Evolutionary conservation across 371 early-diverging fungal species (phyloP).

Genomic region (Mortierella sp.): DNA sequence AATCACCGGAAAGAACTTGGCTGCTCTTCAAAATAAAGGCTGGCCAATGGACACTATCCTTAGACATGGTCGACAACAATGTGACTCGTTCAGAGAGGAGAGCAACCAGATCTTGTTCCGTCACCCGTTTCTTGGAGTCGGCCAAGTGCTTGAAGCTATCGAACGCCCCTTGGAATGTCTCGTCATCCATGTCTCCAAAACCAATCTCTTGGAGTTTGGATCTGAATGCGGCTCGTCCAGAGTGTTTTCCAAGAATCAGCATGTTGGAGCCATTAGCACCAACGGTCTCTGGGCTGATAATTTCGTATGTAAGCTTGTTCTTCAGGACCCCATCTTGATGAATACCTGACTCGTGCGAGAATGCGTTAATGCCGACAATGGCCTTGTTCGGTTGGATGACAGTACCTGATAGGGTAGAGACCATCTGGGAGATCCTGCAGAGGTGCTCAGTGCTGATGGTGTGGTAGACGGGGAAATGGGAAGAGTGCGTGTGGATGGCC

Average conservation of each 20-base stretch:
- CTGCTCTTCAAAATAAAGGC: conserved; percentile 68
- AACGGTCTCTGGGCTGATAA: conserved; percentile 91
- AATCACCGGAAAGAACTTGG: conserved; percentile 82
- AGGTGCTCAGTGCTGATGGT: conserved; percentile 89
- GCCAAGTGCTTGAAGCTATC: conserved; percentile 89
- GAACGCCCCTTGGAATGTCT: conserved; percentile 84
- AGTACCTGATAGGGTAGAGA: conserved; percentile 90
- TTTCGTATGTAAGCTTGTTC: conserved; percentile 94
- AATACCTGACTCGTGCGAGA: conserved; percentile 96
- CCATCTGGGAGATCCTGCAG: conserved; percentile 88
- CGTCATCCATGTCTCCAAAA: conserved; percentile 68
- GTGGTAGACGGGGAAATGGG: conserved; percentile 84
- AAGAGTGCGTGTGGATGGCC: conserved; percentile 92
- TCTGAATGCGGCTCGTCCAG: conserved; percentile 94
- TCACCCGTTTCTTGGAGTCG: conserved; percentile 91
- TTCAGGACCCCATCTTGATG: conserved; percentile 98
- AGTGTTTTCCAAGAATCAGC: conserved; percentile 95
- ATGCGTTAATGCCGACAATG: conserved; percentile 96
- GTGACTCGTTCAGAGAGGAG: conserved; percentile 78
- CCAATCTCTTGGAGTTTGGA: conserved; percentile 84
- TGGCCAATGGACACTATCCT: conserved; percentile 14
- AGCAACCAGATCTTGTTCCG: conserved; percentile 89
- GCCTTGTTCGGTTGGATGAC: conserved; percentile 96
- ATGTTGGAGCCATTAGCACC: conserved; percentile 82
- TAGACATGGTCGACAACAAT: conserved; percentile 26